These are phyloP conservation scores for Forsythia viridissima DNA, from an alignment of 257 asterid genomes.

Conservation along the genomic window DNA sequence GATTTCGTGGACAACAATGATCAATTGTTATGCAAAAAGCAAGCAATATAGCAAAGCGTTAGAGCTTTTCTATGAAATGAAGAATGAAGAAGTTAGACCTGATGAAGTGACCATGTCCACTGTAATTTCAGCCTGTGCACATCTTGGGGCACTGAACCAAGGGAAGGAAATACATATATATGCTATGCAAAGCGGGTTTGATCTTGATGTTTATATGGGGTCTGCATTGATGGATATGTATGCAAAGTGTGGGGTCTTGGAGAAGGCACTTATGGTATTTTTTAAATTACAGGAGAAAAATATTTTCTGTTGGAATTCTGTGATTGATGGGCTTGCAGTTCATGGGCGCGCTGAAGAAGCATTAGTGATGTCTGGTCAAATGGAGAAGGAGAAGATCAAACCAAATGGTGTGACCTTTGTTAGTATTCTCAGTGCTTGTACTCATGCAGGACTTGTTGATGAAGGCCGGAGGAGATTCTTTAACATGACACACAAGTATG, in stretches of 20 bases:
- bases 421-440: conserved; percentile 73
- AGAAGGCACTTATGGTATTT: conserved; percentile 65
- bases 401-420: conserved; percentile 72
- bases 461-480: conserved; percentile 58
- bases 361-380: conserved; percentile 45
- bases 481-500: conserved; percentile 50
- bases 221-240: conserved; percentile 86
- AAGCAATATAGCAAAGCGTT: conserved; percentile 53
- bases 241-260: conserved; percentile 74
- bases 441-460: conserved; percentile 76
- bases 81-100: conserved; percentile 44
- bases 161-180: conserved; percentile 71
- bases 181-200: conserved; percentile 34
- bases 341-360: conserved; percentile 73
- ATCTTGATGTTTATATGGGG: conserved; percentile 63
- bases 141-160: conserved; percentile 66
- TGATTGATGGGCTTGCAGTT: conserved; percentile 73
- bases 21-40: conserved; percentile 60
- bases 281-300: conserved; percentile 65
- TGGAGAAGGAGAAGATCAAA: conserved; percentile 57
- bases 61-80: conserved; percentile 62
- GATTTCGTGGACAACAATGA: conserved; percentile 94
- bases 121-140: conserved; percentile 84
- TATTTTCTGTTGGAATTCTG: conserved; percentile 75
- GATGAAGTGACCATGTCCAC: conserved; percentile 83